Percentiles rank a stretch among this genome's conserved stretches.
phyloP scores from a whole-genome alignment of 179 eudicot species.

The Drosera spatulata region DNA sequence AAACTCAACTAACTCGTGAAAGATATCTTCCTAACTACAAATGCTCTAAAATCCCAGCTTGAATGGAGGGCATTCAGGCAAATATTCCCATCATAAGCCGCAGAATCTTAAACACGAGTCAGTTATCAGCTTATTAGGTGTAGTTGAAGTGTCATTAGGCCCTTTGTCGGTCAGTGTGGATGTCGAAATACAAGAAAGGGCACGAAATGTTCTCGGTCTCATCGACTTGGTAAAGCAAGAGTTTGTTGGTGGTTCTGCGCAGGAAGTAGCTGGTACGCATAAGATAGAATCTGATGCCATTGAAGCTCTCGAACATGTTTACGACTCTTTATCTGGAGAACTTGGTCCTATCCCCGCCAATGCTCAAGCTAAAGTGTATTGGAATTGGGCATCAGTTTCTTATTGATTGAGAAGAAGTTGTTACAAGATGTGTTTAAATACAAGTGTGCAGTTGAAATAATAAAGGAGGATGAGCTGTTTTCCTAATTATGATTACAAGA shows the following conservation, averaged over 20 bases:
- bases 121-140: conserved; percentile 30
- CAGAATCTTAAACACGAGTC: no score
- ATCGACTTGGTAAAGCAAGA: conserved; percentile 41
- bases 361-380: conserved; percentile 64
- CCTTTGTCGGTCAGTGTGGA: conserved; percentile 54
- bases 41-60: no score
- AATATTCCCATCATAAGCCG: no score
- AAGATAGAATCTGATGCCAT: conserved; percentile 23
- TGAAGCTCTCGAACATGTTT: conserved; percentile 31
- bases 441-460: no score
- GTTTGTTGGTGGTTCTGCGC: conserved; percentile 15
- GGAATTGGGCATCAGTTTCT: no score
- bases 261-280: conserved; percentile 15
- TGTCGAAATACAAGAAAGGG: conserved; percentile 80
- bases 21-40: no score
- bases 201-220: conserved; percentile 63
- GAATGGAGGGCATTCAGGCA: no score
- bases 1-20: no score
- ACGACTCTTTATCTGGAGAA: conserved; percentile 54
- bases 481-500: no score
- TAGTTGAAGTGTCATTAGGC: conserved; percentile 37
- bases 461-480: no score
- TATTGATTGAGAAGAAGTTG: no score
- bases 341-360: conserved; percentile 65
- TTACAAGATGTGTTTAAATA: no score